Base-by-base conservation (phyloP, 1,139 yeast genomes). In the Zygoascus meyerae region DNA sequence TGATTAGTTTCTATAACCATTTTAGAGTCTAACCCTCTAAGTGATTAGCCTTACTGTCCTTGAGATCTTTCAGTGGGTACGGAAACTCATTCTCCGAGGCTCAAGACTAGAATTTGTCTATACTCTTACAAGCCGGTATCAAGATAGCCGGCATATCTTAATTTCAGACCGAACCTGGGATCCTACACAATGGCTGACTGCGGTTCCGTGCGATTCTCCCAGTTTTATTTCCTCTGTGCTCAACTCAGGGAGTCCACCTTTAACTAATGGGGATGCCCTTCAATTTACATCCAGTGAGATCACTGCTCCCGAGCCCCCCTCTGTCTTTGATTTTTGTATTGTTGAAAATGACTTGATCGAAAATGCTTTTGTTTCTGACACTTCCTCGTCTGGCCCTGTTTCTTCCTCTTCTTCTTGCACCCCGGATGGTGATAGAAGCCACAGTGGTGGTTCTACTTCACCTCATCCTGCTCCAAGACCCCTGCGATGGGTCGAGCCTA, bases 401-500 rank as follows among this genome's bases (percentile, higher is more conserved):
- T 17, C 29, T 6, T 11, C 21, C 10, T 17, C 39, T 10, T n/a
- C 29, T 21, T 21, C 26, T 21, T 21, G 26, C 26, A 21, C 26
- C 7, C 26, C 26, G 26, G 26, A 21, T 7, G 26, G 7, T 21
- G 26, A 21, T 21, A n/a, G 14, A 33, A 9, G 30, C 16, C 39
- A 10, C 5, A 11, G 21, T 10, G 5, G 14, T 10, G n/a, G 14
- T 31, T 12, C 33, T n/a, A 17, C 12, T 29, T 6, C 18, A 4
- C 15, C 21, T 18, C 16, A 33, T 10, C 10, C 11, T 7, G 21
- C 18, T 15, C 7, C 5, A 3, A 14, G 2, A 11, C 17, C 18
- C 5, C 29, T 35, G 14, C 29, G 11, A 5, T 35, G 39, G 39
- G 39, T 35, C n/a, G 39, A 35, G n/a, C 39, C 39, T 9, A 29